phyloP scores from a whole-genome alignment of 371 early-diverging fungal genomes.

The Lichtheimia corymbifera region DNA sequence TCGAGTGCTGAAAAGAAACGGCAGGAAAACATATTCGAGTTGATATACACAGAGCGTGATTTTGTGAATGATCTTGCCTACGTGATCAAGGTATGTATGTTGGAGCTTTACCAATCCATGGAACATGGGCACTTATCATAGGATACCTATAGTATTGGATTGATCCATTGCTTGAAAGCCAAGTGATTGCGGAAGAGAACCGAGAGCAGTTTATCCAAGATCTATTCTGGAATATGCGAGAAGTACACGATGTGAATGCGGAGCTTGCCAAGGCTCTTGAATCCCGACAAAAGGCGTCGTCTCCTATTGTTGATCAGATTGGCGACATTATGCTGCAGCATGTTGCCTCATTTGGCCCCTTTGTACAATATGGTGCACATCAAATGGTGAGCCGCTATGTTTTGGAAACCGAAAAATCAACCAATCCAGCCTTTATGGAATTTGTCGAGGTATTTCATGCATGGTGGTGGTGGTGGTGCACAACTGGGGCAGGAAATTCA shows the following conservation, averaged over 20 bases:
- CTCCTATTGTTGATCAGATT: conserved; percentile 71
- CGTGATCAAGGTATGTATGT: conserved; percentile 65
- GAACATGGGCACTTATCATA: not conserved
- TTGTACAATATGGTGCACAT: conserved; percentile 88
- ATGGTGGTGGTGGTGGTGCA: no score
- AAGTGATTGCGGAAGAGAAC: conserved; percentile 59
- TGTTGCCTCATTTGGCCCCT: conserved; percentile 74
- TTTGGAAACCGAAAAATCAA: conserved; percentile 77
- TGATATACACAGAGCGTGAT: conserved; percentile 89
- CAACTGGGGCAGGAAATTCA: not conserved
- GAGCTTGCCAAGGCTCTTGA: conserved; percentile 66
- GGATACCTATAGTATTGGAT: conserved; percentile 60
- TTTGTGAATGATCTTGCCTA: conserved; percentile 79
- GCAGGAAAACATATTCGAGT: conserved; percentile 93
- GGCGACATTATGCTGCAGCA: conserved; percentile 85
- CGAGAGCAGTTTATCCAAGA: conserved; percentile 68
- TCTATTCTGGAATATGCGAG: conserved; percentile 83
- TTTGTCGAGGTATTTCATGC: conserved; percentile 66
- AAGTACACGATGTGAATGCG: conserved; percentile 71
- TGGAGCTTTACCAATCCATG: not conserved
- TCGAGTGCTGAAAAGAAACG: conserved; percentile 80
- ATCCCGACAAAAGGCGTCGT: conserved; percentile 67
- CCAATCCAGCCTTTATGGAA: conserved; percentile 66
- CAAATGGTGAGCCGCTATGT: conserved; percentile 83
- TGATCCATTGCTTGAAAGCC: conserved; percentile 65